A percentile compares a stretch with the other conserved stretches of the same genome.
phyloP scores from a whole-genome alignment of 2,329 filamentous ascomycete genomes.

The Coniochaeta prunicola region DNA sequence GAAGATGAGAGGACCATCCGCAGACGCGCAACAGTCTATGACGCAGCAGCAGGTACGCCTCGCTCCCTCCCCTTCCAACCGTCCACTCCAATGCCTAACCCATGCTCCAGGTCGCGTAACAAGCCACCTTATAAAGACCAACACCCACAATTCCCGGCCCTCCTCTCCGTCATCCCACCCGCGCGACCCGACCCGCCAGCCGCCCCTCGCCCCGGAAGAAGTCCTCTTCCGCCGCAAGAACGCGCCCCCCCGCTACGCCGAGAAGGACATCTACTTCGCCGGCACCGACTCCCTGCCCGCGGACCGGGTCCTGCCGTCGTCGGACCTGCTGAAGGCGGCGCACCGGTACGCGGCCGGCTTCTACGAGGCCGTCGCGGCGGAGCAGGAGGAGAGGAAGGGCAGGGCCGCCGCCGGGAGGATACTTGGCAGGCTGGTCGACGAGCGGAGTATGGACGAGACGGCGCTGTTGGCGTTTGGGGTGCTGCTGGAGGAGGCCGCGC shows the following conservation, averaged over 20 bases:
- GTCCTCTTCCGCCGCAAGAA: slow-evolving; percentile 59
- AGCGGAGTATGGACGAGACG: slow-evolving; percentile 68
- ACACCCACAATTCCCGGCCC: slow-evolving; percentile 5
- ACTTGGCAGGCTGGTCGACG: slow-evolving; percentile 30
- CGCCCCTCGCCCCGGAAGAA: slow-evolving; percentile 56
- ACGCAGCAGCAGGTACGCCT: neutral
- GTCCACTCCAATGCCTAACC: neutral
- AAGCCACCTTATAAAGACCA: slow-evolving; percentile 10
- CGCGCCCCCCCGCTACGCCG: slow-evolving; percentile 60
- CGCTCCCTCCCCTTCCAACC: neutral
- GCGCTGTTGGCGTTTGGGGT: slow-evolving; percentile 70
- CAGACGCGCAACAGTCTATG: neutral
- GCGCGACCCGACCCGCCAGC: slow-evolving; percentile 19
- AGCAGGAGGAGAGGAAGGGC: slow-evolving; percentile 4
- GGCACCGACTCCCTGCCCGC: slow-evolving; percentile 45
- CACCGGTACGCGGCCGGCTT: slow-evolving; percentile 63
- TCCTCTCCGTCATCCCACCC: slow-evolving; percentile 4
- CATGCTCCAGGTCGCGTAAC: slow-evolving; percentile 13
- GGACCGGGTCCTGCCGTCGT: slow-evolving; percentile 50
- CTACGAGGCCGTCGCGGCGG: slow-evolving; percentile 39
- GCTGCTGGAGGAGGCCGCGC: slow-evolving; percentile 62
- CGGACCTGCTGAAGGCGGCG: slow-evolving; percentile 61
- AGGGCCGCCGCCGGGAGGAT: slow-evolving; percentile 2
- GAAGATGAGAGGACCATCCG: neutral
- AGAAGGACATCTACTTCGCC: slow-evolving; percentile 65